Evolutionary conservation across 2,329 filamentous ascomycete genomes (phyloP).

Genomic region (Aspergillus novofumigatus): DNA sequence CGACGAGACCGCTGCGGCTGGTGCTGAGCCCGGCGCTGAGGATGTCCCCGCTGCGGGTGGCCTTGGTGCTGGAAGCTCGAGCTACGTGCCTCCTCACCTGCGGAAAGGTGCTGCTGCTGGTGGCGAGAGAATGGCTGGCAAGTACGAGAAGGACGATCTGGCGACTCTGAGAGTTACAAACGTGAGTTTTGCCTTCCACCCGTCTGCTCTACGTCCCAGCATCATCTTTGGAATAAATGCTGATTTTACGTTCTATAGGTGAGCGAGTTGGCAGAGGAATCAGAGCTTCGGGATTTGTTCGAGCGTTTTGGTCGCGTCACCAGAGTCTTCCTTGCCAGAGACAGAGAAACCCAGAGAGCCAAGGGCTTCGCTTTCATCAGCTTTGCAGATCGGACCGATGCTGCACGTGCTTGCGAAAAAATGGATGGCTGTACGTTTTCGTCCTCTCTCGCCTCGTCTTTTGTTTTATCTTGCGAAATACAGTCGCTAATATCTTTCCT

Average conservation of each 20-base stretch:
- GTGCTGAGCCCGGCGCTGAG: conserved; percentile 44
- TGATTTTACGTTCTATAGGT: conserved; percentile 52
- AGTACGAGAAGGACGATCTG: conserved; percentile 94
- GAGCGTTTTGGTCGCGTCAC: conserved; percentile 95
- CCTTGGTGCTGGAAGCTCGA: conserved; percentile 65
- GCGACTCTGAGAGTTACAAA: conserved; percentile 97
- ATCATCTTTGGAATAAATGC: conserved; percentile 2
- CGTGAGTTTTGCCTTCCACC: conserved; percentile 54
- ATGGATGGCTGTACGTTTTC: conserved; percentile 78
- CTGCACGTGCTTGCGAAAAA: conserved; percentile 89
- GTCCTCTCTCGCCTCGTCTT: conserved; percentile 1
- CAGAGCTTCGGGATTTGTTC: conserved; percentile 95
- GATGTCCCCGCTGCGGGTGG: conserved; percentile 49
- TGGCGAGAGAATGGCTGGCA: conserved; percentile 84
- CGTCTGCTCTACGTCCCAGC: background rate
- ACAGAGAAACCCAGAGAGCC: conserved; percentile 89
- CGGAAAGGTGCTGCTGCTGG: conserved; percentile 59
- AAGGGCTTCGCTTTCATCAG: conserved; percentile 99
- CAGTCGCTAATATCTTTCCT: conserved; percentile 19
- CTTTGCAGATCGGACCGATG: conserved; percentile 85
- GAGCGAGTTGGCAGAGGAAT: conserved; percentile 94
- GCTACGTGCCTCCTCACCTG: conserved; percentile 92
- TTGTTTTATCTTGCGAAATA: background rate
- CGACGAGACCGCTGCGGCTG: conserved; percentile 41
- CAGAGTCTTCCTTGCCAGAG: conserved; percentile 95